These are phyloP conservation scores for Solanum sitiens DNA, from an alignment of 257 asterid species.

Conservation along the genomic window DNA sequence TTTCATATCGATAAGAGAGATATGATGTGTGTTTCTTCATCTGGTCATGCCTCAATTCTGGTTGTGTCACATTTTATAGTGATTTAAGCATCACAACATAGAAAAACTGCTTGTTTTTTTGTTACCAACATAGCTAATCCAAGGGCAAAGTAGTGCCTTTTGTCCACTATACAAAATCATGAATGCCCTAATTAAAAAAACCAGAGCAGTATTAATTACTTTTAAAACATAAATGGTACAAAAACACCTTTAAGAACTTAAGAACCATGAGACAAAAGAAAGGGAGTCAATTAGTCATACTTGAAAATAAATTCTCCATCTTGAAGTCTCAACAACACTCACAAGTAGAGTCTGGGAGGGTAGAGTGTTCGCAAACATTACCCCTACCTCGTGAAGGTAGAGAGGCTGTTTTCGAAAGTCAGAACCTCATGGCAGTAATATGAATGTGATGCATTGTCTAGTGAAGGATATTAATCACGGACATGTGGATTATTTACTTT, in stretches of 20 bases:
- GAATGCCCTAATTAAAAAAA: too few relatives aligned
- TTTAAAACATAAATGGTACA: too few relatives aligned
- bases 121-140: constrained; percentile 56
- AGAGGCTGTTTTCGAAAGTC: neutral
- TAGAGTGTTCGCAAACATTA: neutral
- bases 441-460: neutral
- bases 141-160: constrained; percentile 58
- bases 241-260: neutral
- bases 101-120: constrained; percentile 56
- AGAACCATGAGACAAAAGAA: neutral
- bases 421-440: neutral
- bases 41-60: neutral
- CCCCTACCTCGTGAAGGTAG: neutral
- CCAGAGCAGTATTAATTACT: neutral
- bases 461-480: neutral
- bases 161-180: constrained; percentile 38
- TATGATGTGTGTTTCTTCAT: neutral
- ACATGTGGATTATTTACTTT: neutral
- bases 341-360: neutral
- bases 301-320: too few relatives aligned
- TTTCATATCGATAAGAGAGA: neutral
- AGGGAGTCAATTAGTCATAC: neutral
- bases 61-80: neutral
- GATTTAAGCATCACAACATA: neutral
- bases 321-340: neutral